A percentile compares a stretch with the other conserved stretches of the same genome.
Conservation (phyloP, 2,329 filamentous ascomycete genomes). For the Alternaria dauci region DNA sequence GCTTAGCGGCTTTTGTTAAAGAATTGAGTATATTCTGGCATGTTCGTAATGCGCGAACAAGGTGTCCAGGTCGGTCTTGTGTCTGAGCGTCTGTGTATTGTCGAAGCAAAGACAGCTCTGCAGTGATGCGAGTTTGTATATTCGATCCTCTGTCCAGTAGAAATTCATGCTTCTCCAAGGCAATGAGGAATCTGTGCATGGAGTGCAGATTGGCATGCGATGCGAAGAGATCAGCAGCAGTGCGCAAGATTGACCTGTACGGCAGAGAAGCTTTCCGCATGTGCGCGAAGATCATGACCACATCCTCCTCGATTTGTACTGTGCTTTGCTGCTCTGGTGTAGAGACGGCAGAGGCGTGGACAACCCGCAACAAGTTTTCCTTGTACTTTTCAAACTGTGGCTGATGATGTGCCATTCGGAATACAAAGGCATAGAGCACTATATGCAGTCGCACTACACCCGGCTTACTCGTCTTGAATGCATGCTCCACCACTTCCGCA, state of each 20-base stretch:
- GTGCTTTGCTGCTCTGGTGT: not conserved
- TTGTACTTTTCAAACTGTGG: not conserved
- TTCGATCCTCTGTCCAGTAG: constrained; percentile 15
- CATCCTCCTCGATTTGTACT: constrained; percentile 12
- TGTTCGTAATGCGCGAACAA: constrained; percentile 15
- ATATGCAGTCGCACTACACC: not conserved
- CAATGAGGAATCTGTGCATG: constrained; percentile 19
- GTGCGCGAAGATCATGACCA: constrained; percentile 23
- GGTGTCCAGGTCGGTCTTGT: constrained; percentile 12
- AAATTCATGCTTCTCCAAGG: constrained; percentile 15
- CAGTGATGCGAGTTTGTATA: constrained; percentile 13
- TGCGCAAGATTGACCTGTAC: constrained; percentile 23
- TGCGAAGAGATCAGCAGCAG: constrained; percentile 17
- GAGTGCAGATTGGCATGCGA: constrained; percentile 14
- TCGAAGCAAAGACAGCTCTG: constrained; percentile 12
- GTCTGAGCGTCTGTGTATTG: not conserved
- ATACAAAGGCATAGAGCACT: constrained; percentile 10
- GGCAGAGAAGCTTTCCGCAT: constrained; percentile 23
- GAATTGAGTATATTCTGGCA: constrained; percentile 16
- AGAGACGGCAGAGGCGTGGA: not conserved
- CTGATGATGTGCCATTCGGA: constrained; percentile 3
- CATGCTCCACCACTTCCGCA: constrained; percentile 1
- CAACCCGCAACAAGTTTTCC: constrained; percentile 7
- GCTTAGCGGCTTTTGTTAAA: constrained; percentile 7
- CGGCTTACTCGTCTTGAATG: constrained; percentile 1